A percentile compares a stretch with the other conserved stretches of the same genome.
phyloP scores from a whole-genome alignment of 108 stramenopile genomes.

The Cafeteria roenbergensis region DNA sequence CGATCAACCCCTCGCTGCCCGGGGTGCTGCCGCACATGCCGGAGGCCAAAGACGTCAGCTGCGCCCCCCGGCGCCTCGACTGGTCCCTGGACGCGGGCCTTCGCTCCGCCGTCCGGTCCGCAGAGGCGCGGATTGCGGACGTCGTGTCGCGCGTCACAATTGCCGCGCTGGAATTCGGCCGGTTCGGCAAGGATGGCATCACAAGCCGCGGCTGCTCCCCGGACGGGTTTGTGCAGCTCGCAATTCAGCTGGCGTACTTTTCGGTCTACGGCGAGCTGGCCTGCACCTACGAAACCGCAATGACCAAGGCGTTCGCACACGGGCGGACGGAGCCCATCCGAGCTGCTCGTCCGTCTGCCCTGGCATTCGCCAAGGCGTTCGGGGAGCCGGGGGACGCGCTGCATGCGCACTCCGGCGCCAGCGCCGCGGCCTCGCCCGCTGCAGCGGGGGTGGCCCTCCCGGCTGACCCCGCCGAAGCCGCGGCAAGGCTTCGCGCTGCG shows the following conservation, averaged over 20 bases:
- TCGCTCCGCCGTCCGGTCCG: not conserved
- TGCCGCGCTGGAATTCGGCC: slow-evolving; percentile 2
- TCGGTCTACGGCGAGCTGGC: slow-evolving; percentile 1
- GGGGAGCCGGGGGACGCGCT: not conserved
- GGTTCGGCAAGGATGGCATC: slow-evolving; percentile 11
- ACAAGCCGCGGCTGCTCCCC: not conserved
- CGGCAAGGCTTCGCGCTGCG: not conserved
- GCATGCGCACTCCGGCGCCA: too few species aligned
- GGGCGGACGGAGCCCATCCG: slow-evolving; percentile 14
- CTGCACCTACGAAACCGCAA: slow-evolving; percentile 7
- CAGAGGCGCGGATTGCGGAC: not conserved
- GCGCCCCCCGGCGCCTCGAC: not conserved
- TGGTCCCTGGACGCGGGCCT: not conserved
- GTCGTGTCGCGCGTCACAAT: not conserved
- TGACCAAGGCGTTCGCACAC: slow-evolving; percentile 9
- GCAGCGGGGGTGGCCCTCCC: not conserved
- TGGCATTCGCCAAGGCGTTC: not conserved
- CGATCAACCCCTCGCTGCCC: too few species aligned
- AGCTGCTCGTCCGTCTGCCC: not conserved
- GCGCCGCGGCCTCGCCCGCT: not conserved
- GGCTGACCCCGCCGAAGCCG: slow-evolving; percentile 1
- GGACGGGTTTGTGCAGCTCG: slow-evolving; percentile 13
- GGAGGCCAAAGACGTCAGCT: not conserved
- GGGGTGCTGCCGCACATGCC: not conserved
- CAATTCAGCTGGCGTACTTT: slow-evolving; percentile 2